phyloP scores from a whole-genome alignment of 257 asterid species.

The Solanum chilense region DNA sequence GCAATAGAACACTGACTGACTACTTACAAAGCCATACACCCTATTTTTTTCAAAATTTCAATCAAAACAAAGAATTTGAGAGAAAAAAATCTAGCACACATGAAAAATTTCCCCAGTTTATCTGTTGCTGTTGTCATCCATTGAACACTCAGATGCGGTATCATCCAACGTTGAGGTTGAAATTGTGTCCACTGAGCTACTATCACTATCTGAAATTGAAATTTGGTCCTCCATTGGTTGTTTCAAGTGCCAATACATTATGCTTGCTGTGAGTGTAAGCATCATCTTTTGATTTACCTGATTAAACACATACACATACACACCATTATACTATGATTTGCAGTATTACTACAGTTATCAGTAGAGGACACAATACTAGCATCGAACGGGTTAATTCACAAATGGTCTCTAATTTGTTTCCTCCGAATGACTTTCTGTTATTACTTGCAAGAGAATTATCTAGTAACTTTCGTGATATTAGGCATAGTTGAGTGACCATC shows the following conservation, averaged over 20 bases:
- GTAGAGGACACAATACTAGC: background rate
- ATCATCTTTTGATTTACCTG: slow-evolving; percentile 47
- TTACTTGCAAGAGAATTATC: background rate
- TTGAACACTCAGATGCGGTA: slow-evolving; percentile 83
- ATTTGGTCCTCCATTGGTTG: slow-evolving; percentile 25
- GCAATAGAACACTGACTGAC: background rate
- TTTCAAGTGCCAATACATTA: slow-evolving; percentile 42
- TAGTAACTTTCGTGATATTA: background rate
- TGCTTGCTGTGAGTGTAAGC: slow-evolving; percentile 36
- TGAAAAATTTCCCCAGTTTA: slow-evolving; percentile 4
- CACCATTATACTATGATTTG: background rate
- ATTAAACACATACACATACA: background rate
- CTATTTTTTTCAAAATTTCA: background rate
- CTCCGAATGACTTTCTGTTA: background rate
- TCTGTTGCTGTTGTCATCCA: slow-evolving; percentile 46
- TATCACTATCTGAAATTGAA: slow-evolving; percentile 24
- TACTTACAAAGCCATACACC: background rate
- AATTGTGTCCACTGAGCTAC: slow-evolving; percentile 21
- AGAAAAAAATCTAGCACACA: background rate
- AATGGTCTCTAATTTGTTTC: background rate
- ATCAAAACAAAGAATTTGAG: background rate
- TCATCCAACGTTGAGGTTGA: slow-evolving; percentile 41
- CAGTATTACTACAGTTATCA: background rate
- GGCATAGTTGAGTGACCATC: background rate
- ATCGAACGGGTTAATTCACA: background rate